Evolutionary conservation across 768 basidiomycete species (phyloP), one percentile per base, ranked within the genome.

Genomic region (button mushroom (Agaricus bisporus)): DNA sequence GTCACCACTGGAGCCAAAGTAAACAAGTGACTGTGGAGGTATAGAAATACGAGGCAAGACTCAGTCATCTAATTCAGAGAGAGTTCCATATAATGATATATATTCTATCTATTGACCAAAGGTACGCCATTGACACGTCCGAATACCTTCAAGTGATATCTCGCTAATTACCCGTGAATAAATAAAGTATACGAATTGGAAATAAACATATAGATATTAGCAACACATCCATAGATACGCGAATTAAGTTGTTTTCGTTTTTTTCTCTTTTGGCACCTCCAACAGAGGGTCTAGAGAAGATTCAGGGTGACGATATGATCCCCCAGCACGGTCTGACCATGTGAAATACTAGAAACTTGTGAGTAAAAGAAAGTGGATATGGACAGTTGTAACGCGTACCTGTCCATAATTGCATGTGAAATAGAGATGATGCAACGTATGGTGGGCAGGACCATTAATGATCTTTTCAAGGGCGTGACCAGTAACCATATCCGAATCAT

Each of bases 401-500:
- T 93, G 91, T 20, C 93, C 94, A 68, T 93, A 95, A 74, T 98
- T 98, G 60, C 89, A 88, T 41, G 88, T 97, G 73, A 98, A 98
- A 74, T 95, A 95, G 18, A 99, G 72, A 64, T 98, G 97, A 66
- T 98, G 95, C 41, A 98, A 75, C 0, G 95, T 98, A 67, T 99
- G 97, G 62, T 99, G 97, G 2, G 95, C 92, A 2, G 97, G 95
- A n/a, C 93, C 94, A 70, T 98, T 99, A 71, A 99, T 94, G 65
- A 89, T 70, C 55, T 77, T 84, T 71, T 98, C 95, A 4, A 97
- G 78, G 4, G 84, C 73, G 65, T 91, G 87, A 3, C 88, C 95
- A 26, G 91, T 91, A 63, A 98, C 83, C 95, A 99, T 98, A 73
- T 98, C 97, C 3, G 92, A 95, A 69, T 99, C 97, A 65, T 99